Conservation (phyloP, 805 yeast species). For the Candida tallmaniae region DNA sequence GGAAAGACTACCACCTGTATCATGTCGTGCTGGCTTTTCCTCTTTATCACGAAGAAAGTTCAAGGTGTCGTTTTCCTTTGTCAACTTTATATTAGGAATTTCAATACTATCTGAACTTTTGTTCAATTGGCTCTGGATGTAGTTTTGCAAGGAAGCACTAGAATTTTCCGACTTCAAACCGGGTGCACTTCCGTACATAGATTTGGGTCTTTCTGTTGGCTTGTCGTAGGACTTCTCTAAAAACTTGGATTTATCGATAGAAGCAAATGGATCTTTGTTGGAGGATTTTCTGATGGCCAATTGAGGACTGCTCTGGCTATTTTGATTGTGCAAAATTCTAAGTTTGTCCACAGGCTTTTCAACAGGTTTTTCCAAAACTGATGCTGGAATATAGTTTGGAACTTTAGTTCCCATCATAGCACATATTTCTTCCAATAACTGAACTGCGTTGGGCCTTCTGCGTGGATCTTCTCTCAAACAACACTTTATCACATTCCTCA, state of each 20-base stretch:
- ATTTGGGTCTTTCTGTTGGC: constrained; percentile 3
- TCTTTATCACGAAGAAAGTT: constrained; percentile 35
- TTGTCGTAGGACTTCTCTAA: constrained; percentile 4
- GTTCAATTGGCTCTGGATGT: constrained; percentile 28
- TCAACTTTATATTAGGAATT: constrained; percentile 13
- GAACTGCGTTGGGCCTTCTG: constrained; percentile 69
- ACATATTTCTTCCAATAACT: constrained; percentile 64
- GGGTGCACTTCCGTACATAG: constrained; percentile 4
- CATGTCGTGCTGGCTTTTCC: constrained; percentile 15
- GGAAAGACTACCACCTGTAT: constrained; percentile 40
- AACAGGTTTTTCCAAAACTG: constrained; percentile 20
- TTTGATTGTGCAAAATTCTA: constrained; percentile 1
- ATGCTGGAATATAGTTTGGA: constrained; percentile 39
- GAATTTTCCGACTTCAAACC: constrained; percentile 6
- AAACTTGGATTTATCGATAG: constrained; percentile 37
- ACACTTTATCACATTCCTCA: constrained; percentile 60
- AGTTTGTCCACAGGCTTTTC: not conserved
- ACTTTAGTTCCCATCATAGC: constrained; percentile 48
- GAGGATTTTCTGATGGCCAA: constrained; percentile 5
- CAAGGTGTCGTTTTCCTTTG: constrained; percentile 27
- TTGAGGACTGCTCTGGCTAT: constrained; percentile 7
- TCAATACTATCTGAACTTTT: constrained; percentile 20
- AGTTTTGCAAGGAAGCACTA: constrained; percentile 25
- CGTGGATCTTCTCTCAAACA: constrained; percentile 63
- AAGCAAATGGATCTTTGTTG: constrained; percentile 36